These are phyloP conservation scores for Diutina pseudorugosa DNA, from an alignment of 1,139 yeast genomes.

Conservation along the genomic window DNA sequence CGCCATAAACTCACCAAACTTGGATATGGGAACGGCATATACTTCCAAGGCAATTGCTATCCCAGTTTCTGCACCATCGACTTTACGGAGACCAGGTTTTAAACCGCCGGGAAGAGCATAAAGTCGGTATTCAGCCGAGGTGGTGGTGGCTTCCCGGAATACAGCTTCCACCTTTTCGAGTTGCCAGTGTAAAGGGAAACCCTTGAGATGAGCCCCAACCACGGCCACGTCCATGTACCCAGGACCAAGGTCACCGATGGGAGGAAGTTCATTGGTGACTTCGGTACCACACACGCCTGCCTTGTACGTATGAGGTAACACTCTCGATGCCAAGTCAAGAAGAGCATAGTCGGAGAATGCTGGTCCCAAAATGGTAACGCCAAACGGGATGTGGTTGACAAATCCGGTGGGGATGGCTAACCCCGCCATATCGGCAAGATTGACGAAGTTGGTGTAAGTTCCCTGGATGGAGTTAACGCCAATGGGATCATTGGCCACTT, in stretches of 20 bases:
- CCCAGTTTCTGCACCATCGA: constrained; percentile 33
- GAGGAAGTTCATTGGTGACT: not conserved
- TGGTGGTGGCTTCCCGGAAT: constrained; percentile 49
- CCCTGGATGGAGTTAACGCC: constrained; percentile 81
- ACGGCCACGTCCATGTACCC: constrained; percentile 57
- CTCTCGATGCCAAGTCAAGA: constrained; percentile 53
- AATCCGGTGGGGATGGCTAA: constrained; percentile 87
- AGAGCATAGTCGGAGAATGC: constrained; percentile 85
- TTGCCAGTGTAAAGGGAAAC: constrained; percentile 91
- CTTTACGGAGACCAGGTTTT: constrained; percentile 83
- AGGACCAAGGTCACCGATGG: not conserved
- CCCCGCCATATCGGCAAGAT: constrained; percentile 87
- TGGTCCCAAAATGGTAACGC: constrained; percentile 71
- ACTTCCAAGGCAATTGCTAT: constrained; percentile 60
- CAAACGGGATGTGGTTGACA: constrained; percentile 79
- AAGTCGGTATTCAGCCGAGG: constrained; percentile 62
- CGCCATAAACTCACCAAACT: constrained; percentile 69
- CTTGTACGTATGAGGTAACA: not conserved
- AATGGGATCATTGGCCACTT: constrained; percentile 69
- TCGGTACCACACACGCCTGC: constrained; percentile 1
- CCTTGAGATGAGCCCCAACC: constrained; percentile 89
- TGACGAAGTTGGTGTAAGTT: constrained; percentile 92
- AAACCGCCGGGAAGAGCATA: constrained; percentile 74
- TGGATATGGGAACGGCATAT: constrained; percentile 67
- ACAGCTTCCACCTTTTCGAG: constrained; percentile 76